phyloP scores from a whole-genome alignment of 768 basidiomycete genomes.

The Holtermannia corniformis region DNA sequence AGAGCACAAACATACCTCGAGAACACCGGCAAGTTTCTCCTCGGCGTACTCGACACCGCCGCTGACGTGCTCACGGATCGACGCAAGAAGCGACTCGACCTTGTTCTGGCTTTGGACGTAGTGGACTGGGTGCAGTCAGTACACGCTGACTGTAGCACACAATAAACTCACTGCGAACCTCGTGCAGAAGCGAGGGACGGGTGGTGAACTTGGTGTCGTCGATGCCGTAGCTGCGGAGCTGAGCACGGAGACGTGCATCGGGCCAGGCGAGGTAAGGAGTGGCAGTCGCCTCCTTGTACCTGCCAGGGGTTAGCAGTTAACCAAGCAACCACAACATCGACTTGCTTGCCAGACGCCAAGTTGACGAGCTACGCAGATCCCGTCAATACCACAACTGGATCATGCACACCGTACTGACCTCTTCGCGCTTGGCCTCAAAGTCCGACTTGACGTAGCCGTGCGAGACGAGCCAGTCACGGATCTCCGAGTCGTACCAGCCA shows the following conservation, averaged over 20 bases:
- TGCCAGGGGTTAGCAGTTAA: conserved; percentile 37
- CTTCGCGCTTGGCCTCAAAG: conserved; percentile 60
- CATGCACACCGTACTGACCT: conserved; percentile 42
- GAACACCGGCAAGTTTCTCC: conserved; percentile 52
- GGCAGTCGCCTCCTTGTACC: conserved; percentile 52
- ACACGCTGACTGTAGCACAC: too few species aligned
- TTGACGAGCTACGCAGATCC: conserved; percentile 47
- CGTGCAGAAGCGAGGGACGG: conserved; percentile 63
- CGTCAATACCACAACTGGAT: background rate
- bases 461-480: conserved; percentile 69
- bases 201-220: conserved; percentile 53
- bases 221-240: conserved; percentile 67
- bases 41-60: conserved; percentile 63
- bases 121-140: conserved; percentile 45
- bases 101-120: conserved; percentile 59
- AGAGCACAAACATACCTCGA: conserved; percentile 24
- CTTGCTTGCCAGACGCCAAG: too few species aligned
- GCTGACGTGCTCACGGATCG: conserved; percentile 59
- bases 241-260: conserved; percentile 82
- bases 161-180: conserved; percentile 48
- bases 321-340: too few species aligned
- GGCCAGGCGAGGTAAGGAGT: conserved; percentile 78
- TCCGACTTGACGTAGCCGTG: conserved; percentile 65
- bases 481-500: conserved; percentile 66
- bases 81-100: conserved; percentile 52